These are phyloP conservation scores for Citrullus amarus DNA, from an alignment of 306 rosid species.

Conservation along the genomic window DNA sequence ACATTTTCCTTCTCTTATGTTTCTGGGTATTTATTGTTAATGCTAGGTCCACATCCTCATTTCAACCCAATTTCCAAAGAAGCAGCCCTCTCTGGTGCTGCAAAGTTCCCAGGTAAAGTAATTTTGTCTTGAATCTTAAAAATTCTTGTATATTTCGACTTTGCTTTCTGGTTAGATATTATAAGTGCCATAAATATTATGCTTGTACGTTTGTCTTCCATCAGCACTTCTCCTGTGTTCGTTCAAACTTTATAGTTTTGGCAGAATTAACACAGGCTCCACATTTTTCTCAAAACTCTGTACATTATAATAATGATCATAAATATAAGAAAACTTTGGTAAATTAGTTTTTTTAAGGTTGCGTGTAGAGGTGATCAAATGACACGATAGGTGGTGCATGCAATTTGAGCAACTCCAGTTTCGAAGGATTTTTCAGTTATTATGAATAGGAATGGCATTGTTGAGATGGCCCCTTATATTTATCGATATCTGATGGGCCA, in stretches of 20 bases:
- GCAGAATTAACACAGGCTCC: background rate
- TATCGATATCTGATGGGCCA: background rate
- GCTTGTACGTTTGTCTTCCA: background rate
- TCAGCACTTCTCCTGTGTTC: background rate
- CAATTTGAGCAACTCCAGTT: background rate
- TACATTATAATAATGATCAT: background rate
- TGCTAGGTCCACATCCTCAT: slow-evolving; percentile 55
- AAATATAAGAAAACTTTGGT: background rate
- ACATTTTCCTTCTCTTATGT: background rate
- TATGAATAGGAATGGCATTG: background rate
- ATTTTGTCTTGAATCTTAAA: background rate
- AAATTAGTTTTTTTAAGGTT: background rate
- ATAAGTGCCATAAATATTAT: background rate
- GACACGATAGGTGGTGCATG: background rate
- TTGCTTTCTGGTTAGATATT: background rate
- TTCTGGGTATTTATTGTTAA: slow-evolving; percentile 9
- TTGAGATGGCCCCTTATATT: background rate
- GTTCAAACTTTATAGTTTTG: background rate
- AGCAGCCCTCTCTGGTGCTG: slow-evolving; percentile 64
- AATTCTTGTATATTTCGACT: background rate
- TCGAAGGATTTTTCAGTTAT: background rate
- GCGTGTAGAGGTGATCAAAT: background rate
- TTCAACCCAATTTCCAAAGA: slow-evolving; percentile 89
- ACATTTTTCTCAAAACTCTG: background rate
- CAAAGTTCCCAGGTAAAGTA: slow-evolving; percentile 83